A percentile compares a stretch with the other conserved stretches of the same genome.
phyloP scores from a whole-genome alignment of 306 rosid species.

The Sechiopsis laciniata region DNA sequence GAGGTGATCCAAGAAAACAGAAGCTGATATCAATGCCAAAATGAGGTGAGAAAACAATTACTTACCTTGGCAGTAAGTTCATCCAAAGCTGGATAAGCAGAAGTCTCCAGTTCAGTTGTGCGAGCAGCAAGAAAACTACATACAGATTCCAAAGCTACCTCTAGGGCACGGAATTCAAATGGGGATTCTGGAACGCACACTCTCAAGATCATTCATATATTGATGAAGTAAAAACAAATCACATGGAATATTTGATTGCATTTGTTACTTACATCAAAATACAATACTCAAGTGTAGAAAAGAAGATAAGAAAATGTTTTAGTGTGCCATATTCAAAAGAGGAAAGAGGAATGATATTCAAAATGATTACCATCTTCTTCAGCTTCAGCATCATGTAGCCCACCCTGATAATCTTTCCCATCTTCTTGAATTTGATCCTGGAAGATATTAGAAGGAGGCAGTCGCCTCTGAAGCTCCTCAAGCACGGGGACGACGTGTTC shows the following conservation, averaged over 20 bases:
- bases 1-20: neutral
- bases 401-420: constrained; percentile 40
- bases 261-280: neutral
- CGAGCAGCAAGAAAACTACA: constrained; percentile 96
- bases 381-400: constrained; percentile 49
- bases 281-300: neutral
- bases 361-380: constrained; percentile 75
- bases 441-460: constrained; percentile 43
- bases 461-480: constrained; percentile 75
- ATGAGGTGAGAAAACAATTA: constrained; percentile 23
- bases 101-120: constrained; percentile 78
- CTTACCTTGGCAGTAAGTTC: constrained; percentile 85
- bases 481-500: constrained; percentile 81
- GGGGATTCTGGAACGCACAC: constrained; percentile 69
- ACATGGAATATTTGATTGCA: neutral
- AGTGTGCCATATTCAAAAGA: neutral
- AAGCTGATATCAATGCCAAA: constrained; percentile 4
- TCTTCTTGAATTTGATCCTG: constrained; percentile 24
- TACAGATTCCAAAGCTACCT: constrained; percentile 92
- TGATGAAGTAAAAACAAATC: constrained; percentile 17
- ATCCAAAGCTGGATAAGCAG: constrained; percentile 92
- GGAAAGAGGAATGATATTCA: constrained; percentile 21
- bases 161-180: constrained; percentile 88
- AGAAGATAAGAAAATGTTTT: constrained; percentile 11
- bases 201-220: constrained; percentile 32